phyloP scores from a whole-genome alignment of 352 stramenopile species.

The Lagenidium giganteum region DNA sequence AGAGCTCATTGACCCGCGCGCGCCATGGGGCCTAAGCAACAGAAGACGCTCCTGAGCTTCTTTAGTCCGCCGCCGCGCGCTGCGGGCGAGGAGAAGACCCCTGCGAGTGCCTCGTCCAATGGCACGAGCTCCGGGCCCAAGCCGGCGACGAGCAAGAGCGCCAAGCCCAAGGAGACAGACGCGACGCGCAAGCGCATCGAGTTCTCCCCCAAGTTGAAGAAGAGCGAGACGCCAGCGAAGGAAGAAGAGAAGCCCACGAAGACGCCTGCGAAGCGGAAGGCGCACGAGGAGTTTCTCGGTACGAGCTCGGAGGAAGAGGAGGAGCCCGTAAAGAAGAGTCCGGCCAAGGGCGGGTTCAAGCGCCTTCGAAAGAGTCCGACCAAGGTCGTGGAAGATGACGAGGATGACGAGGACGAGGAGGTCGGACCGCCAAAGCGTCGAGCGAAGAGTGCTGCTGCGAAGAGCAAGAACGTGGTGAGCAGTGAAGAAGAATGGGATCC shows the following conservation, averaged over 20 bases:
- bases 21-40: conserved; percentile 41
- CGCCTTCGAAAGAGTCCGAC: conserved; percentile 12
- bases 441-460: neutral
- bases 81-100: conserved; percentile 28
- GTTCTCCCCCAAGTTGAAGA: conserved; percentile 51
- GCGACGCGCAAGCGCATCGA: conserved; percentile 58
- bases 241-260: neutral
- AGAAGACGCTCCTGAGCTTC: conserved; percentile 83
- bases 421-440: neutral
- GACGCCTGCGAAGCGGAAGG: conserved; percentile 33
- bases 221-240: conserved; percentile 8
- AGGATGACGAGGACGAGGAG: conserved; percentile 56
- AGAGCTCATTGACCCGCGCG: neutral
- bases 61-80: conserved; percentile 59
- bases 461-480: conserved; percentile 25
- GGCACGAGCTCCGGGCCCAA: neutral
- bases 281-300: conserved; percentile 67
- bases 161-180: conserved; percentile 10
- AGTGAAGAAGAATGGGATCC: conserved; percentile 43
- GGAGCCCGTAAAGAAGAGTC: conserved; percentile 24
- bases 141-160: conserved; percentile 2
- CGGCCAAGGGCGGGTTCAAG: conserved; percentile 17
- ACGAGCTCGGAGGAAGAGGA: conserved; percentile 66
- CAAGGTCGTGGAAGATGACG: conserved; percentile 71
- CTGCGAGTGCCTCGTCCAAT: neutral